A percentile compares a stretch with the other conserved stretches of the same genome.
Conservation (phyloP, 2,329 filamentous ascomycete genomes). For the Monascus ruber region DNA sequence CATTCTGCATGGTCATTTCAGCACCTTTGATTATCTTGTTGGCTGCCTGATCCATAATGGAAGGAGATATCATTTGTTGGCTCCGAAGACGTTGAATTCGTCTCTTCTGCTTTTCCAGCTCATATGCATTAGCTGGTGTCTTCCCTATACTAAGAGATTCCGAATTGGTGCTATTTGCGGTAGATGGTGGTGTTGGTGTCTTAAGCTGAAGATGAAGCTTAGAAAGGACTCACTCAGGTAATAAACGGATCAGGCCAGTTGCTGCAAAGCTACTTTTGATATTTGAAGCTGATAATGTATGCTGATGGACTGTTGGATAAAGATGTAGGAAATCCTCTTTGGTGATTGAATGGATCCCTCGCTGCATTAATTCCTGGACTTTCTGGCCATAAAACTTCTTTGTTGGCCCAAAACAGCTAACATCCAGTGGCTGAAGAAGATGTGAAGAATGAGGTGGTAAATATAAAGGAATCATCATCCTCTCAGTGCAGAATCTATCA, state of each 20-base stretch:
- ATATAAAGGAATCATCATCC: constrained; percentile 4
- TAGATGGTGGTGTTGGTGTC: no score
- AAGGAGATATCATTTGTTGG: no score
- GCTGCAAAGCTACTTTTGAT: not conserved
- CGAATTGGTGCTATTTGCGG: no score
- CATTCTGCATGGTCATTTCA: no score
- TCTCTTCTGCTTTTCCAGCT: no score
- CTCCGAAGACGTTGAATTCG: no score
- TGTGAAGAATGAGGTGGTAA: constrained; percentile 4
- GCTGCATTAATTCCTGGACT: not conserved
- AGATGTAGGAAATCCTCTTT: not conserved
- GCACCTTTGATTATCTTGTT: no score
- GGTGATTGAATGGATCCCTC: not conserved
- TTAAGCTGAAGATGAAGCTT: no score
- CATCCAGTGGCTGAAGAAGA: constrained; percentile 6
- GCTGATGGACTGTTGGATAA: not conserved
- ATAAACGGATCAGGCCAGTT: not conserved
- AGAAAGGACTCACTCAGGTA: no score
- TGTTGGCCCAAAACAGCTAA: constrained; percentile 3
- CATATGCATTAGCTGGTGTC: no score
- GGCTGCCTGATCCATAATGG: no score
- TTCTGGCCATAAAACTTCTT: not conserved
- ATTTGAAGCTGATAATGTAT: not conserved
- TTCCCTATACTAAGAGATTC: no score
- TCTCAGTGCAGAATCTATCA: constrained; percentile 3